Conservation (phyloP, 805 yeast species). For the Sugiyamaella mastotermitis region DNA sequence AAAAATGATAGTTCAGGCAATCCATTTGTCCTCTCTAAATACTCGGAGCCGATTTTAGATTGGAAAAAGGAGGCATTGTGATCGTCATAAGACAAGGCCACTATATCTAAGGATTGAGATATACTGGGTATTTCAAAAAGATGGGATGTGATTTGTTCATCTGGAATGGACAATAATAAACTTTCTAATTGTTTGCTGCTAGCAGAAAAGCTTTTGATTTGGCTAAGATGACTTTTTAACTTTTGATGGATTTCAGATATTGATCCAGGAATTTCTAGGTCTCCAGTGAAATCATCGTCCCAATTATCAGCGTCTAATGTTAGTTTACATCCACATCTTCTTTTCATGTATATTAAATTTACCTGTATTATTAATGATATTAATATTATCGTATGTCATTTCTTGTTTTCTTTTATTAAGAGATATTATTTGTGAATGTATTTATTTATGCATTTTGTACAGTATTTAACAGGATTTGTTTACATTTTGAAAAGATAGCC, state of each 20-base stretch:
- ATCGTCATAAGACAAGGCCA: constrained; percentile 24
- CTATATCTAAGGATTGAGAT: constrained; percentile 26
- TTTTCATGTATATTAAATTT: too few species aligned
- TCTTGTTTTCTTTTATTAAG: too few species aligned
- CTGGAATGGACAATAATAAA: constrained; percentile 17
- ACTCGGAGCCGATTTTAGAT: constrained; percentile 17
- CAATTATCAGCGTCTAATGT: constrained; percentile 38
- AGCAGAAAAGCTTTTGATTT: constrained; percentile 20
- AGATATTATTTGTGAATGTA: too few species aligned
- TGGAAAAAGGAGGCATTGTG: constrained; percentile 19
- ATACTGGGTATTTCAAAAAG: constrained; percentile 14
- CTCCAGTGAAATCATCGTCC: constrained; percentile 54
- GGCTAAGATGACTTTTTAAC: constrained; percentile 18
- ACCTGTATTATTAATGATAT: too few species aligned
- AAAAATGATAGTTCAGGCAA: constrained; percentile 7
- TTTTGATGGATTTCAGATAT: constrained; percentile 11
- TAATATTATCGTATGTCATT: too few species aligned
- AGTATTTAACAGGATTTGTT: too few species aligned
- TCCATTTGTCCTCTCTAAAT: constrained; percentile 6
- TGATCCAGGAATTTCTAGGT: constrained; percentile 14
- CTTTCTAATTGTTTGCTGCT: constrained; percentile 17
- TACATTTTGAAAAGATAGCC: too few species aligned
- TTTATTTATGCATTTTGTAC: too few species aligned
- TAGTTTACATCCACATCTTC: too few species aligned
- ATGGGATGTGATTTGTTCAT: neutral